Conservation (phyloP, 2,329 filamentous ascomycete species). For the Albophoma yamanashiensis region DNA sequence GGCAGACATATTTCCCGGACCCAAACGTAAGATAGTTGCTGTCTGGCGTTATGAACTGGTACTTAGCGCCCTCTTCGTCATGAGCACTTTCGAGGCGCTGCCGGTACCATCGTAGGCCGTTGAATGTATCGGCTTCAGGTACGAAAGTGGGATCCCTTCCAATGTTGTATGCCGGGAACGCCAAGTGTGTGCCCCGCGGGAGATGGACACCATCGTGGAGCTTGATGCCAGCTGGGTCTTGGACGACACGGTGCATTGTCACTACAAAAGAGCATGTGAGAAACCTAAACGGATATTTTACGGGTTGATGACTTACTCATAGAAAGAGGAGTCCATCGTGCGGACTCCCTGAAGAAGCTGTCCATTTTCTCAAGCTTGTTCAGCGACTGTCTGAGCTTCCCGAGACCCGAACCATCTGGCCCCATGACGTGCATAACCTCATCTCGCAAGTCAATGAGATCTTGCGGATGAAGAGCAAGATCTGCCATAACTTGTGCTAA, state of each 20-base stretch:
- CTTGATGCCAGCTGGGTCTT: slow-evolving; percentile 3
- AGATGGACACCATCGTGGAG: slow-evolving; percentile 4
- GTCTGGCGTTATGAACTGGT: background rate
- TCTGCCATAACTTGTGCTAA: background rate
- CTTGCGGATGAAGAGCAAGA: background rate
- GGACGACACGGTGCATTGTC: slow-evolving; percentile 2
- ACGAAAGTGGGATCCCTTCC: background rate
- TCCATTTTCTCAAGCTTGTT: background rate
- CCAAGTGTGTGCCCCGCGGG: slow-evolving; percentile 1
- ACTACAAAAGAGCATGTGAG: background rate
- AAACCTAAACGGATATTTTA: background rate
- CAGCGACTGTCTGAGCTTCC: background rate
- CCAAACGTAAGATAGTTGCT: background rate
- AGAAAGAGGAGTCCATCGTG: background rate
- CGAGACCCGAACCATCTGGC: background rate
- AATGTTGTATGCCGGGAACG: background rate
- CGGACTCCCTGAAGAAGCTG: background rate
- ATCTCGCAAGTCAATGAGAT: background rate
- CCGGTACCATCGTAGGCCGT: background rate
- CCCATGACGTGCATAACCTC: background rate
- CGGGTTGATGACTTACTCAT: background rate
- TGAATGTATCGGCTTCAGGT: background rate
- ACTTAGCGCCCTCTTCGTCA: background rate
- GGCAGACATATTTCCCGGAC: background rate
- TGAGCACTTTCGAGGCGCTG: background rate